phyloP scores from a whole-genome alignment of 2,329 filamentous ascomycete species.

The Dactylellina parvicollis region DNA sequence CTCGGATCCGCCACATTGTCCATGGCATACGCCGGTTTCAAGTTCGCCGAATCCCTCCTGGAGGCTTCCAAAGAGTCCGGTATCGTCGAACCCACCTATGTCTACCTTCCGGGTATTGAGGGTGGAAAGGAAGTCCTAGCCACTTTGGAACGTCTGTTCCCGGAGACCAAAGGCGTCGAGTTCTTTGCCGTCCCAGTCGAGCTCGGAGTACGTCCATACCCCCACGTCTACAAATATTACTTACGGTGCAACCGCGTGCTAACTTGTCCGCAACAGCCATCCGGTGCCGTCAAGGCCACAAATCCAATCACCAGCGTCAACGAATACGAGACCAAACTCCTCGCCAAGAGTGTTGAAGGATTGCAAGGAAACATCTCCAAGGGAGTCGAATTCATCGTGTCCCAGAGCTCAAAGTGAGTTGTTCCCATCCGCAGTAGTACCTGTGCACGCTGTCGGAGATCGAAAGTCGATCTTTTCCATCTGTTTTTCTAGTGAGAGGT shows the following conservation, averaged over 20 bases:
- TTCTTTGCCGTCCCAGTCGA: slow-evolving; percentile 97
- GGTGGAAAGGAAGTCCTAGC: slow-evolving; percentile 88
- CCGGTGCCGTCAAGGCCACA: slow-evolving; percentile 84
- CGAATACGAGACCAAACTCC: slow-evolving; percentile 87
- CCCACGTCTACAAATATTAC: slow-evolving; percentile 21
- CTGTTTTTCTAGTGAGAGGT: background rate
- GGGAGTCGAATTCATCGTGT: slow-evolving; percentile 77
- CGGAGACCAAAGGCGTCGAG: too few relatives aligned
- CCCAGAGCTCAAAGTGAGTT: slow-evolving; percentile 57
- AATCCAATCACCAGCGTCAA: slow-evolving; percentile 81
- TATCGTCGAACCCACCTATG: slow-evolving; percentile 91
- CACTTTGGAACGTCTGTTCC: slow-evolving; percentile 76
- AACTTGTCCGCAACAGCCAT: slow-evolving; percentile 69
- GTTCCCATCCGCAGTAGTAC: background rate
- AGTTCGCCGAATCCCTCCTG: slow-evolving; percentile 93
- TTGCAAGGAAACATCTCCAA: slow-evolving; percentile 94
- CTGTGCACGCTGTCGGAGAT: background rate
- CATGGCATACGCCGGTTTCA: slow-evolving; percentile 93
- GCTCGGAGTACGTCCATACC: slow-evolving; percentile 78
- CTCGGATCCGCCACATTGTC: slow-evolving; percentile 89
- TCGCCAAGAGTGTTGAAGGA: slow-evolving; percentile 77
- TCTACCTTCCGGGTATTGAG: slow-evolving; percentile 89
- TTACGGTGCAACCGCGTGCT: slow-evolving; percentile 1
- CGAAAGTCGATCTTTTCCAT: background rate
- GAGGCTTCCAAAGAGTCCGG: slow-evolving; percentile 85